These are phyloP conservation scores for Pichia sp. DNA, from an alignment of 1,139 yeast genomes.

Conservation along the genomic window DNA sequence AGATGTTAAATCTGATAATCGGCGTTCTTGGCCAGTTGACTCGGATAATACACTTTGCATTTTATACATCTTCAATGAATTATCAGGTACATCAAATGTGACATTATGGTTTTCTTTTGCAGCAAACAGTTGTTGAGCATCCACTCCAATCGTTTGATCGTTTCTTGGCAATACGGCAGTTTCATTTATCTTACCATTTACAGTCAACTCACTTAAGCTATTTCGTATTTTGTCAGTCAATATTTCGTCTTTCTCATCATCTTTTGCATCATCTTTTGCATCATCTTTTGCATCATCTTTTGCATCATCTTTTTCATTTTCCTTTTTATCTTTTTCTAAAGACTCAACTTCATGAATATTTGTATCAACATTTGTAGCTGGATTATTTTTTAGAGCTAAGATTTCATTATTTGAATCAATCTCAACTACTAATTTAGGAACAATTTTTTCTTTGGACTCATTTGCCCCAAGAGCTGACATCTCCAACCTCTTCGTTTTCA, in stretches of 20 bases:
- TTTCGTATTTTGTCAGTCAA: not conserved
- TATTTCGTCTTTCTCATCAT: not conserved
- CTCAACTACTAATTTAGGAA: too few species aligned
- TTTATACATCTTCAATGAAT: slow-evolving; percentile 14
- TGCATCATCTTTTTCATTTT: too few species aligned
- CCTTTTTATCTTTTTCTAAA: too few species aligned
- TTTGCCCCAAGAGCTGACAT: too few species aligned
- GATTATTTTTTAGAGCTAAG: too few species aligned
- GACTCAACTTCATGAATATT: too few species aligned
- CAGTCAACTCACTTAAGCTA: not conserved
- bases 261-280: not conserved
- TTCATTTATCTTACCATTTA: not conserved
- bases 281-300: not conserved
- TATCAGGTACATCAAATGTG: not conserved
- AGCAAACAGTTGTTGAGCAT: too few species aligned
- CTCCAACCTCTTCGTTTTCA: not conserved
- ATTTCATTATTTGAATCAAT: too few species aligned
- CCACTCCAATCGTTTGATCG: not conserved
- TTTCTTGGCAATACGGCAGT: not conserved
- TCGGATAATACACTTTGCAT: slow-evolving; percentile 34
- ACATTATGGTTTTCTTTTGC: not conserved
- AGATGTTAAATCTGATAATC: slow-evolving; percentile 16
- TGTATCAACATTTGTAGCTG: too few species aligned
- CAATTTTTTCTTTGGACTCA: too few species aligned
- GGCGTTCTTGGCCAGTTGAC: slow-evolving; percentile 42